Conservation (phyloP, 805 yeast species). For the Yamadazyma nakazawae region DNA sequence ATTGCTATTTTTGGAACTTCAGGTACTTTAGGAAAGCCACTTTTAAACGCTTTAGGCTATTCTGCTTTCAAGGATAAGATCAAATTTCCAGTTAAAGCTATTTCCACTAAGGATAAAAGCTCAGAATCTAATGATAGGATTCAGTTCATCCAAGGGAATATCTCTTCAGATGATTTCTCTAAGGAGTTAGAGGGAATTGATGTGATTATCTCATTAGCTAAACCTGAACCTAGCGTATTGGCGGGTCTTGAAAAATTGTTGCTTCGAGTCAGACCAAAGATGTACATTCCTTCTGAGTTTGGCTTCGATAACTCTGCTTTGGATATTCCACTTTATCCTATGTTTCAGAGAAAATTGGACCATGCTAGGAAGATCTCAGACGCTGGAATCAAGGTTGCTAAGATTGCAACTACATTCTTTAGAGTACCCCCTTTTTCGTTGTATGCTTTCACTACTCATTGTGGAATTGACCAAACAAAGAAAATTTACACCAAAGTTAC, state of each 20-base stretch:
- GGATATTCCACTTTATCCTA: conserved; percentile 26
- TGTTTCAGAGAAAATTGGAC: conserved; percentile 29
- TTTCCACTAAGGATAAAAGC: conserved; percentile 42
- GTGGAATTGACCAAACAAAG: conserved; percentile 35
- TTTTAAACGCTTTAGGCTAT: conserved; percentile 43
- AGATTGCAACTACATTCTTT: conserved; percentile 39
- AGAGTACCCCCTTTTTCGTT: conserved; percentile 23
- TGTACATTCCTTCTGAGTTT: conserved; percentile 60
- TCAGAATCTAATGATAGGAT: conserved; percentile 30
- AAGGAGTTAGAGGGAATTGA: conserved; percentile 46
- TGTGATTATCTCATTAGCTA: conserved; percentile 47
- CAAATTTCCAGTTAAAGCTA: conserved; percentile 47
- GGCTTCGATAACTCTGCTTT: conserved; percentile 43
- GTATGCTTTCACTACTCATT: conserved; percentile 30
- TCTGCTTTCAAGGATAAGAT: conserved; percentile 40
- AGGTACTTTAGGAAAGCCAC: conserved; percentile 52
- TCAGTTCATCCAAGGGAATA: conserved; percentile 37
- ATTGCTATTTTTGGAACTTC: conserved; percentile 53
- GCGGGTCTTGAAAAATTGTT: conserved; percentile 38
- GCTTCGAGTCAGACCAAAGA: conserved; percentile 41
- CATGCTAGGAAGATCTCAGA: conserved; percentile 30
- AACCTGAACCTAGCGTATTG: conserved; percentile 28
- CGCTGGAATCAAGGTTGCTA: conserved; percentile 48
- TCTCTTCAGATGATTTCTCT: conserved; percentile 19
- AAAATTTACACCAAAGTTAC: conserved; percentile 37